Base-by-base conservation (phyloP, 805 yeast genomes). In the Kurtzmaniella cleridarum region DNA sequence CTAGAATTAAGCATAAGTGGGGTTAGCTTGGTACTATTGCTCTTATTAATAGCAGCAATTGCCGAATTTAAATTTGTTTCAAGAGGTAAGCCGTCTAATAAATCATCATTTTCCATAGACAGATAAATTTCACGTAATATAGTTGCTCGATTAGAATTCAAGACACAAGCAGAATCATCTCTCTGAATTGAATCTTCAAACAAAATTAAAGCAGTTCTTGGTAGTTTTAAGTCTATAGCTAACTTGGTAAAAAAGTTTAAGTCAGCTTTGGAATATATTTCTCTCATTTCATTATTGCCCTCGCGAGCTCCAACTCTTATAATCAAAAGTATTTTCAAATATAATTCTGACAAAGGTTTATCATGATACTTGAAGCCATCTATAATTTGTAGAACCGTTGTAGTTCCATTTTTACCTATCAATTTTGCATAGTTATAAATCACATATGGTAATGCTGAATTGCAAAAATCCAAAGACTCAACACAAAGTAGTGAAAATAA, bases 51-150 rank as follows among this genome's bases (percentile, higher is more conserved):
- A 13, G 70, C 59, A 6, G 60, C 52, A 9, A 81, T 45, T 0
- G 85, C 82, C 42, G 71, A 71, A 0, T 66, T 65, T 5, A 87
- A 50, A 0, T 79, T 62, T 1, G 83, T 73, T 15, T 70, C 64
- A 11, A 74, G 71, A 0, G 90, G 87, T 8, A 85, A 57, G 0
- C 95, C 95, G 46, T 71, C 69, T 4, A 75, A 53, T 30, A 85
- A 57, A 53, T 88, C 95, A 2, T 67, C 61, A 41, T 83, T 88
- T 36, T 74, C 78, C 3, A 88, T 62, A 0, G 69, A 53, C 4
- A 65, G 62, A 53, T 81, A 85, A 1, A 83, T 63, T 0, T 41
- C 32, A 3, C 15, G 58, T 39, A 17, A 67, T 39, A 31, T 55
- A 47, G 1, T 39, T 38, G 30, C 41, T 36, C 44, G 12, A 16